A percentile compares a stretch with the other conserved stretches of the same genome.
These are phyloP conservation scores for Gryganskiella cystojenkinii DNA, from an alignment of 192 early-diverging fungal genomes.

Conservation along the genomic window DNA sequence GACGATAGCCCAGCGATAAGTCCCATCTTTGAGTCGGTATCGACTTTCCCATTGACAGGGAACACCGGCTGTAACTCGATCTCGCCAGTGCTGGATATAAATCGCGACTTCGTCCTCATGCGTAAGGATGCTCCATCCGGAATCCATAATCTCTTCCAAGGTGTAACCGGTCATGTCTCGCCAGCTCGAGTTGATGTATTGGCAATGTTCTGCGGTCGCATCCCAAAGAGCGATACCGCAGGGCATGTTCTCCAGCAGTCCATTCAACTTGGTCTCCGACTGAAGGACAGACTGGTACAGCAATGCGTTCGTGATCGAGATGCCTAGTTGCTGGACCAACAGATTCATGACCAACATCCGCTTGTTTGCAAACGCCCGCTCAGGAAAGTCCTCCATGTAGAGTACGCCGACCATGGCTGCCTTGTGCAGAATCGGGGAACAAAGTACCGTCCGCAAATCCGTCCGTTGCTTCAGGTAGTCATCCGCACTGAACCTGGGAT, in stretches of 20 bases:
- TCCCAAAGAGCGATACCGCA: constrained; percentile 51
- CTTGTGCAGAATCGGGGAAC: constrained; percentile 61
- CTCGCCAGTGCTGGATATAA: constrained; percentile 38
- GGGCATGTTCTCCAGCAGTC: constrained; percentile 50
- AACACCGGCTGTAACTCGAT: constrained; percentile 34
- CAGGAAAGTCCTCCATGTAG: constrained; percentile 61
- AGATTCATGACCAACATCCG: constrained; percentile 58
- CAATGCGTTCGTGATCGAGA: constrained; percentile 61
- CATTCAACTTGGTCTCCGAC: constrained; percentile 42
- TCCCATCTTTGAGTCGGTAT: constrained; percentile 37
- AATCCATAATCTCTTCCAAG: constrained; percentile 31
- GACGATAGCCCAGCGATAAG: constrained; percentile 38
- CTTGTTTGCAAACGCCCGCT: constrained; percentile 54
- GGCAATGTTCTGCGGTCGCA: constrained; percentile 36
- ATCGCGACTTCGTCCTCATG: constrained; percentile 33
- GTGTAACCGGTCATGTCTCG: constrained; percentile 46
- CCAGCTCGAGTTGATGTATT: constrained; percentile 52
- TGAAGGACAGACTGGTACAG: constrained; percentile 58
- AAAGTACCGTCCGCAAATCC: constrained; percentile 56
- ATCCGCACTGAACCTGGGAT: constrained; percentile 45
- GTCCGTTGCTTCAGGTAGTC: constrained; percentile 47
- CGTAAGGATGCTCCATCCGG: constrained; percentile 31
- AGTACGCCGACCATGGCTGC: constrained; percentile 53
- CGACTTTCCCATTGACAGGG: constrained; percentile 53
- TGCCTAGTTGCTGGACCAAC: constrained; percentile 60